phyloP scores from a whole-genome alignment of 192 early-diverging fungal genomes.

The Rhizoclosmatium sp. region DNA sequence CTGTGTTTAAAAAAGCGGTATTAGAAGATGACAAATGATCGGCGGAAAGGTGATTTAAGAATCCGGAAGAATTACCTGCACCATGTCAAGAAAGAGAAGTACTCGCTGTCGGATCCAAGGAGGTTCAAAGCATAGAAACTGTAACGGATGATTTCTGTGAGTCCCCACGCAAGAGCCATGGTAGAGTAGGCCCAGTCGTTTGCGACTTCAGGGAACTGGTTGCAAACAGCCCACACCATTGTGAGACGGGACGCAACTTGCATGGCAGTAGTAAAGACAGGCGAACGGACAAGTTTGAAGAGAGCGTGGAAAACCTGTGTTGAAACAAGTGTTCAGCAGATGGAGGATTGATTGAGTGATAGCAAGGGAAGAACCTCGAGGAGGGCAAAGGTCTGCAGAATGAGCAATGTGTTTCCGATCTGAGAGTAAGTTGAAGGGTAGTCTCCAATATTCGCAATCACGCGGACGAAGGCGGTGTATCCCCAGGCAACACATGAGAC shows the following conservation, averaged over 20 bases:
- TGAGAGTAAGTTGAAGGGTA: constrained; percentile 68
- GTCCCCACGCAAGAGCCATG: constrained; percentile 90
- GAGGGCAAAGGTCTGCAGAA: constrained; percentile 83
- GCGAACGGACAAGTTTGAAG: constrained; percentile 81
- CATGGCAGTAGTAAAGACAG: constrained; percentile 78
- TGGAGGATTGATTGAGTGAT: not conserved
- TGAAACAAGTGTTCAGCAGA: not conserved
- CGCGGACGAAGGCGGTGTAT: constrained; percentile 65
- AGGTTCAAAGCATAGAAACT: constrained; percentile 85
- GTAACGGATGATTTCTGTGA: constrained; percentile 94
- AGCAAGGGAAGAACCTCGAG: constrained; percentile 70
- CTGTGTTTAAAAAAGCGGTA: constrained; percentile 46
- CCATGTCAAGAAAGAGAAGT: constrained; percentile 64
- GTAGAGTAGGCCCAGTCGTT: constrained; percentile 73
- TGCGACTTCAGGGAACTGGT: constrained; percentile 67
- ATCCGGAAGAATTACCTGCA: constrained; percentile 42
- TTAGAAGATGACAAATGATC: not conserved
- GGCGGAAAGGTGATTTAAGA: not conserved
- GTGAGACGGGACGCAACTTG: constrained; percentile 89
- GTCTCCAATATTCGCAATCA: constrained; percentile 58
- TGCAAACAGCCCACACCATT: constrained; percentile 82
- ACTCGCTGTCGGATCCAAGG: constrained; percentile 61
- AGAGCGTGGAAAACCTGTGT: constrained; percentile 36
- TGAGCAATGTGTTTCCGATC: constrained; percentile 67
- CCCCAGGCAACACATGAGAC: constrained; percentile 85